phyloP scores from a whole-genome alignment of 768 basidiomycete species.

The Tylopilus plumbeoviolaceoides region DNA sequence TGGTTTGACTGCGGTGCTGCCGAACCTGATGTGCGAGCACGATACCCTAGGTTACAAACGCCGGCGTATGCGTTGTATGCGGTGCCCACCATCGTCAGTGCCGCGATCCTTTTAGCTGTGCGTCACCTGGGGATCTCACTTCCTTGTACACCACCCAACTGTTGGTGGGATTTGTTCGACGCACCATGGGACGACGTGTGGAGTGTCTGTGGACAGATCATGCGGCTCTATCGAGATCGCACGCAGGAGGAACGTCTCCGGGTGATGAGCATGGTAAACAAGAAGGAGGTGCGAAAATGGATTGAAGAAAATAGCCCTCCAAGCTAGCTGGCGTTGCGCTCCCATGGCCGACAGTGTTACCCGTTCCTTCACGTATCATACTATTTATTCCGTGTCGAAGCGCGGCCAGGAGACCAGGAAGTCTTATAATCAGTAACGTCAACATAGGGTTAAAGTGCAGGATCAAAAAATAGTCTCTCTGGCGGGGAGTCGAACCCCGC shows the following conservation, averaged over 20 bases:
- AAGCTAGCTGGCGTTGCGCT: slow-evolving; percentile 8
- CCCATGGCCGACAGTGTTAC: not conserved
- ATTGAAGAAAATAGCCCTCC: slow-evolving; percentile 50
- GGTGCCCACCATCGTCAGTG: slow-evolving; percentile 85
- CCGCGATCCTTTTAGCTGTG: slow-evolving; percentile 78
- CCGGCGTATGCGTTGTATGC: slow-evolving; percentile 89
- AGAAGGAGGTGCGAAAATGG: slow-evolving; percentile 82
- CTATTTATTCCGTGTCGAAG: not conserved
- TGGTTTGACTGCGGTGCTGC: slow-evolving; percentile 15
- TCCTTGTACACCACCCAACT: slow-evolving; percentile 62
- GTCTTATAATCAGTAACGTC: not conserved
- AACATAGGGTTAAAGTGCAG: too few relatives aligned
- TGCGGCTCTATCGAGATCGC: slow-evolving; percentile 70
- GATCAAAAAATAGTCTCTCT: slow-evolving; percentile 32
- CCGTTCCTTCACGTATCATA: not conserved
- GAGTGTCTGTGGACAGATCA: slow-evolving; percentile 78
- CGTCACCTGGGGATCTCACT: slow-evolving; percentile 71
- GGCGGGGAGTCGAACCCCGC: slow-evolving; percentile 46
- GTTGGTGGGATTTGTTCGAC: slow-evolving; percentile 96
- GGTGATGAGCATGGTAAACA: slow-evolving; percentile 56
- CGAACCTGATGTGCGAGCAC: not conserved
- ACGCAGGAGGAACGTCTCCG: slow-evolving; percentile 42
- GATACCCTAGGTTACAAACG: slow-evolving; percentile 71
- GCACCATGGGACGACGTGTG: slow-evolving; percentile 86
- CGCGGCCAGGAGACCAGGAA: not conserved